Base-by-base conservation (phyloP, 768 basidiomycete genomes). In the Galerina sulciceps region DNA sequence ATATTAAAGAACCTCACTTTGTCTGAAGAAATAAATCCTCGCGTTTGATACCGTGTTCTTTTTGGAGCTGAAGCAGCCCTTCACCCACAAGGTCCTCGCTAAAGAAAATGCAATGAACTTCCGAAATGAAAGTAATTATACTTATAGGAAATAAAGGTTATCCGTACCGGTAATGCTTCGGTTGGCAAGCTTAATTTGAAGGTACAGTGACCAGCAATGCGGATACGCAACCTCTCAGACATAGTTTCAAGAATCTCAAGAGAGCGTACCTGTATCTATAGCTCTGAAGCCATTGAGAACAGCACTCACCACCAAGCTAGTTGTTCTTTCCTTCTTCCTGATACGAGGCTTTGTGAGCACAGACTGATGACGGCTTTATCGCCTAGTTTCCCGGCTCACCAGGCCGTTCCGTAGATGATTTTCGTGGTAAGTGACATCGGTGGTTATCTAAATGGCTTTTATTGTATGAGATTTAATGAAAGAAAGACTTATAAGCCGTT, bases 81-180 rank as follows among this genome's bases (percentile, higher is more conserved):
- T 85, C 82, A 4, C 93, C 93, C 2, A 94, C 91, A 1, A 92
- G 81, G 55, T 92, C 89, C 68, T 94, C 91, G 37, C 91, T 90
- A 61, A 2, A 46, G 31, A 46, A 36, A 11, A 31, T 22, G 10
- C 44, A 49, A 13, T 53, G 42, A 43, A 26, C 18, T 1, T 4
- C 20, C 22, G 13, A 22, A 23, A 40, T 6, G 23, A 2, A 18
- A 9, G 2, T 9, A 15, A 31, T n/a, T 17, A 34, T 1, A 45
- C 20, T 5, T 31, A 8, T 6, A 43, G 14, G 13, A 18, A 5
- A 10, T 17, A 35, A 45, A 4, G 17, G 22, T 47, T 43, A 47
- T 47, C 11, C 72, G 52, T 68, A 85, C 88, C 84, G 81, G 64
- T 91, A 90, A 66, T 90, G 89, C 67, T 90, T 90, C 10, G 83